Conservation (phyloP, 306 rosid genomes). For the Malus sylvestris region DNA sequence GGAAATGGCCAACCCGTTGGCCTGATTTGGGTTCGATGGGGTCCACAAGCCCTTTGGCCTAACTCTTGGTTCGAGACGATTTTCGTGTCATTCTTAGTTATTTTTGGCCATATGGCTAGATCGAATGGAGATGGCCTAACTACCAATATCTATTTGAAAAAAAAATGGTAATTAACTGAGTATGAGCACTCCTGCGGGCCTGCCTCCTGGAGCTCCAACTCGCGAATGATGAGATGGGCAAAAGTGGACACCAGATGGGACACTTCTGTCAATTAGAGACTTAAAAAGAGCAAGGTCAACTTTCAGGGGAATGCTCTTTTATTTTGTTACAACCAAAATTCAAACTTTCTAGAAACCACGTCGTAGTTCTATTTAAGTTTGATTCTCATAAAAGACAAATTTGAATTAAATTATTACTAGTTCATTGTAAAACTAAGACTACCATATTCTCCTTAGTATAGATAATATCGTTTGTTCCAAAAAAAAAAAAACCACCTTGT, state of each 20-base stretch:
- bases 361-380: no score
- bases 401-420: no score
- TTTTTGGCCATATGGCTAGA: no score
- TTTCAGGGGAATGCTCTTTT: background rate
- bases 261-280: background rate
- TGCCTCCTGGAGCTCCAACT: background rate
- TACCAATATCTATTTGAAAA: no score
- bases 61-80: accelerated
- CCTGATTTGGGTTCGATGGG: no score
- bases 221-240: background rate
- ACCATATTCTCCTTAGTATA: accelerated
- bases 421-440: no score
- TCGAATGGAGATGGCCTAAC: no score
- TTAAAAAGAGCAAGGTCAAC: background rate
- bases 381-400: accelerated
- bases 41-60: no score
- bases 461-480: no score
- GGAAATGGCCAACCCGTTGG: no score
- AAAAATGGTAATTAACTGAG: background rate
- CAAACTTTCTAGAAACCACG: background rate
- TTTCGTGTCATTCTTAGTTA: no score
- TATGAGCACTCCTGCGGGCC: background rate
- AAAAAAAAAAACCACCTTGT: no score
- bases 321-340: background rate
- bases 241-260: background rate